Conservation (phyloP, 306 rosid species). For the Datisca glomerata region DNA sequence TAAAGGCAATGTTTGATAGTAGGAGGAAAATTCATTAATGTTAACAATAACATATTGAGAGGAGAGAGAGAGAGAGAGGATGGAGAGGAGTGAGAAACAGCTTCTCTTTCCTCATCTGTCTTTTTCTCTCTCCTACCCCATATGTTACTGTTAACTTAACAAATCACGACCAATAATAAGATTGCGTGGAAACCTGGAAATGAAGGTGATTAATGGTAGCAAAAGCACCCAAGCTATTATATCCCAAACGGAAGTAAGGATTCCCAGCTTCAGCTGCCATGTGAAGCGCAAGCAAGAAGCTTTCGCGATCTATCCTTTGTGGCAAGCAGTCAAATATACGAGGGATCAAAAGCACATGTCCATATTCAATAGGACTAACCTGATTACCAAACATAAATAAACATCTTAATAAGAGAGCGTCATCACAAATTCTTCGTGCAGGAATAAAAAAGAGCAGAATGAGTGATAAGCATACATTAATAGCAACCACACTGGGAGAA, state of each 20-base stretch:
- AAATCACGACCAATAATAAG: too few relatives aligned
- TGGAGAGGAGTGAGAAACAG: too few relatives aligned
- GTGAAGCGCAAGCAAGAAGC: slow-evolving; percentile 76
- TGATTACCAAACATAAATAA: slow-evolving; percentile 23
- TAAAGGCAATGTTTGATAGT: too few relatives aligned
- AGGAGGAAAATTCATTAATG: too few relatives aligned
- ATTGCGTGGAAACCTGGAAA: slow-evolving; percentile 68
- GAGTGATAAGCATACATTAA: slow-evolving; percentile 44
- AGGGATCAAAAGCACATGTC: slow-evolving; percentile 86
- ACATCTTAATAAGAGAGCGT: slow-evolving; percentile 1
- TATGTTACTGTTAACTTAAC: too few relatives aligned
- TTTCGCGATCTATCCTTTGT: slow-evolving; percentile 72
- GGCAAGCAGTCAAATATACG: slow-evolving; percentile 66
- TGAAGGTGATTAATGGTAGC: slow-evolving; percentile 97
- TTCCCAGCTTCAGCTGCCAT: slow-evolving; percentile 75
- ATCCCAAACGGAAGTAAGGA: slow-evolving; percentile 75
- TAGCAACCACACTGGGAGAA: slow-evolving; percentile 76
- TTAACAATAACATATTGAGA: too few relatives aligned
- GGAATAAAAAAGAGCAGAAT: neutral
- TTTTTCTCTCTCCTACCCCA: too few relatives aligned
- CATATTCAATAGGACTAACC: slow-evolving; percentile 97
- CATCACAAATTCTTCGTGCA: neutral
- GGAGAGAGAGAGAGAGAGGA: too few relatives aligned
- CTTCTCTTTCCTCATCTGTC: too few relatives aligned
- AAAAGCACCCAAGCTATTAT: slow-evolving; percentile 94